Evolutionary conservation across 2,329 filamentous ascomycete genomes (phyloP), one percentile per base, ranked within the genome.

Genomic region (Epichloe amarillans): DNA sequence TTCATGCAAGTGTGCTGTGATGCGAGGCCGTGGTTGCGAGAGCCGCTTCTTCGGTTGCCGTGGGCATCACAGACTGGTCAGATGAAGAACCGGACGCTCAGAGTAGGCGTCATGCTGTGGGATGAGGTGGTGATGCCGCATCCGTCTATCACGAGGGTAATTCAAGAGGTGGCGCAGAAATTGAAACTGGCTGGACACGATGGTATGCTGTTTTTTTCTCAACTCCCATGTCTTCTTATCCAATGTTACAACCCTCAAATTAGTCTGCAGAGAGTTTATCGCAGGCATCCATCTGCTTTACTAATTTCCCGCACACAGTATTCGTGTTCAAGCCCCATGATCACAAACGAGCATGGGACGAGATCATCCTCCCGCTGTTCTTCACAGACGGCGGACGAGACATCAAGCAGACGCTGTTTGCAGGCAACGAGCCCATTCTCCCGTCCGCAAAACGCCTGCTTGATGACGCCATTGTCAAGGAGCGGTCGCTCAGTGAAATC

Each of bases 341-440:
- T 14, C 53, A 53, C 38, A 48, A 40, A 36, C 39, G 45, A 17
- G 51, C 53, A 8, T 55, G 53, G 53, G 50, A 53, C 33, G 66
- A 79, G 6, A 67, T 77, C 8, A 23, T 57, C 14, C 60, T 60
- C 2, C 55, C 56, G 1, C 58, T 80, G 1, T 83, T 83, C 60
- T 84, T 78, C 62, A 64, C 71, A 1, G 82, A 86, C 56, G 81
- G 78, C 33, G 82, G 72, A 0, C 64, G 69, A n/a, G 73, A 79
- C 52, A 74, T 76, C 33, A 62, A 64, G 1, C 69, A 68, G 2
- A 69, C 73, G 0, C 68, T 85, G 3, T 66, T 71, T 2, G 66
- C 69, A 1, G 74, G 74, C 0, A 75, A 74, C 1, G 82, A 86
- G 58, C 79, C 81, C 0, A 68, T 72, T 58, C 65, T 75, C 1